Conservation (phyloP, 164 flowering plant genomes). For the Umbilicus rupestris region DNA sequence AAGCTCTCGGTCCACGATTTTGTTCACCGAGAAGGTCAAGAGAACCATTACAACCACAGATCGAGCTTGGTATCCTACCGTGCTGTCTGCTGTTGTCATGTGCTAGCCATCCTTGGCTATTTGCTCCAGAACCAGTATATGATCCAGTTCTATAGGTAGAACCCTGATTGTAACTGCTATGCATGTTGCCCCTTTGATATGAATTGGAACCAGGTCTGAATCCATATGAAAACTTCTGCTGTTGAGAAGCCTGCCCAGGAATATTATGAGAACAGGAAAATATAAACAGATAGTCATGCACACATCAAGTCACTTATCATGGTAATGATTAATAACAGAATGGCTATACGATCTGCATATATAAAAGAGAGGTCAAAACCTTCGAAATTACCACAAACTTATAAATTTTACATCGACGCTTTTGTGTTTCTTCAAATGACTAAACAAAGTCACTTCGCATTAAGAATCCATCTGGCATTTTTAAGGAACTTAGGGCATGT, state of each 20-base stretch:
- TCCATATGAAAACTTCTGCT: constrained; percentile 52
- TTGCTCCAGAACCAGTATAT: constrained; percentile 34
- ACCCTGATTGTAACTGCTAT: constrained; percentile 37
- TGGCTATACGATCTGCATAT: not conserved
- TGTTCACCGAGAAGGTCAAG: constrained; percentile 65
- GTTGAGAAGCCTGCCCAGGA: constrained; percentile 47
- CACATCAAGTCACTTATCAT: not conserved
- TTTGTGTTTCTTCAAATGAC: no score
- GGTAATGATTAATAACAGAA: not conserved
- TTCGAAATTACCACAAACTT: no score
- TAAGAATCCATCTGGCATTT: not conserved
- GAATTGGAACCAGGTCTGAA: constrained; percentile 50
- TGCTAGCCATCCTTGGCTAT: constrained; percentile 34
- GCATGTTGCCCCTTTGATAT: constrained; percentile 36
- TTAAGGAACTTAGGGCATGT: not conserved
- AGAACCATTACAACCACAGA: constrained; percentile 43
- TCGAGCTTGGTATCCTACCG: constrained; percentile 41
- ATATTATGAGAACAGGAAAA: not conserved
- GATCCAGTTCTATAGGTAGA: constrained; percentile 41
- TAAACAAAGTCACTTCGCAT: not conserved
- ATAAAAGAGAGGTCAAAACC: not conserved
- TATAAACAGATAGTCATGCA: not conserved
- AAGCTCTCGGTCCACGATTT: constrained; percentile 86
- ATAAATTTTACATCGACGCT: no score
- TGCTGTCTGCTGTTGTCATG: constrained; percentile 54